Evolutionary conservation across 345 rosid genomes (phyloP), one percentile per base, ranked within the genome.

Genomic region (Gossypium anomalum): DNA sequence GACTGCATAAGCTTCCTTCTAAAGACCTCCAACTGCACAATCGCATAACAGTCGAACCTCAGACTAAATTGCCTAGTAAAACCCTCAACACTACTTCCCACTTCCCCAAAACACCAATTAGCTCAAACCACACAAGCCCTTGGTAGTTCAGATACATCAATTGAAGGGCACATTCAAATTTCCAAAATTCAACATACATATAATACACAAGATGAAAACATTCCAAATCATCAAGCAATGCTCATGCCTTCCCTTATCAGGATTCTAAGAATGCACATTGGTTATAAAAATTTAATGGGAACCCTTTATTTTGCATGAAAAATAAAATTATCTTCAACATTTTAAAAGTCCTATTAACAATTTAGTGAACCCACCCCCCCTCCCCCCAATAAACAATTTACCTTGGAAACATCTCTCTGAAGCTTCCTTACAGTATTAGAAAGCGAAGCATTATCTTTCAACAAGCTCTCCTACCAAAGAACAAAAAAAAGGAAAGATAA

Each of bases 351-450:
- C 43, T 48, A 48, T 34, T 48, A 48, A 48, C 52, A 48, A 56
- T 56, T 19, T 9, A 56, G 25, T 56, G 27, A 57, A 52, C 23
- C 53, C 22, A 16, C 29, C 78, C 38, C 7, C 38, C 29, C 78
- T 7, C 7, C 38, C 41, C 38, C 41, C 7, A 34, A 16, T 19
- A 19, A 44, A 20, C 64, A 25, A 29, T 49, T 29, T n/a, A 89
- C 98, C 93, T 91, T 94, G 49, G 90, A 77, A 69, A 94, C 97
- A 89, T 94, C 98, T 86, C 97, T 91, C 65, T 87, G 97, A 13
- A 94, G 97, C 87, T 86, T 94, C 91, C 79, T 87, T 43, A 88
- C 97, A 72, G 89, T 85, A 79, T 67, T 83, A 51, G 87, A 72
- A 70, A 94, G 82, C 20, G 88, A 85, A 45, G 84, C 82, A 52